phyloP scores from a whole-genome alignment of 2,329 filamentous ascomycete genomes.

The Monosporascus sp. region DNA sequence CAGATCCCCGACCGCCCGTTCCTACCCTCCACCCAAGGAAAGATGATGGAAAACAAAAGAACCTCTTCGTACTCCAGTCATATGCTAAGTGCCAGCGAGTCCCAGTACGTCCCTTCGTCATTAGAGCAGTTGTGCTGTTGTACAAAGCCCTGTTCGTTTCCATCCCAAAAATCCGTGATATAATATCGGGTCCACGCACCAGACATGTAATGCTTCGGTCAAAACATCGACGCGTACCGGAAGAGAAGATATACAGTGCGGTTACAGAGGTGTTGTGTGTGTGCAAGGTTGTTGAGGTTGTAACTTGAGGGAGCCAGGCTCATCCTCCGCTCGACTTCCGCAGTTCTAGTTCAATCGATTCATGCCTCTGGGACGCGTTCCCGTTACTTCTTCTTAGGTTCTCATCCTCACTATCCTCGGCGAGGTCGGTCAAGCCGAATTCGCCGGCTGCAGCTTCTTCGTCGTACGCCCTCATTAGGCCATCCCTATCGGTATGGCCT shows the following conservation, averaged over 20 bases:
- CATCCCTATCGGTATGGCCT: slow-evolving; percentile 66
- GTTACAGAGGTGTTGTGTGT: slow-evolving; percentile 11
- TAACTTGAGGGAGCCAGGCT: neutral
- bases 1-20: neutral
- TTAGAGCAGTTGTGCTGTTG: neutral
- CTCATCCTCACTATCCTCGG: slow-evolving; percentile 70
- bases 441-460: slow-evolving; percentile 64
- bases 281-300: neutral
- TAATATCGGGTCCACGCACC: neutral
- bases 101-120: neutral
- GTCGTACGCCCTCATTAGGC: slow-evolving; percentile 84
- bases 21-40: neutral
- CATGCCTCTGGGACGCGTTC: slow-evolving; percentile 32
- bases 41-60: neutral
- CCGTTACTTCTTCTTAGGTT: slow-evolving; percentile 34
- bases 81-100: neutral
- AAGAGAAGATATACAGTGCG: slow-evolving; percentile 25
- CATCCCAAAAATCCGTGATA: neutral
- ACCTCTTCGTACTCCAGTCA: neutral
- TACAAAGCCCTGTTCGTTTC: neutral
- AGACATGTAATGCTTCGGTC: slow-evolving; percentile 9
- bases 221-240: slow-evolving; percentile 1
- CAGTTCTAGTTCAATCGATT: slow-evolving; percentile 47
- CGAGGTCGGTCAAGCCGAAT: slow-evolving; percentile 73
- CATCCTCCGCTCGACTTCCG: slow-evolving; percentile 31